These are phyloP conservation scores for Apiospora arundinis DNA, from an alignment of 2,329 filamentous ascomycete species.

Conservation along the genomic window DNA sequence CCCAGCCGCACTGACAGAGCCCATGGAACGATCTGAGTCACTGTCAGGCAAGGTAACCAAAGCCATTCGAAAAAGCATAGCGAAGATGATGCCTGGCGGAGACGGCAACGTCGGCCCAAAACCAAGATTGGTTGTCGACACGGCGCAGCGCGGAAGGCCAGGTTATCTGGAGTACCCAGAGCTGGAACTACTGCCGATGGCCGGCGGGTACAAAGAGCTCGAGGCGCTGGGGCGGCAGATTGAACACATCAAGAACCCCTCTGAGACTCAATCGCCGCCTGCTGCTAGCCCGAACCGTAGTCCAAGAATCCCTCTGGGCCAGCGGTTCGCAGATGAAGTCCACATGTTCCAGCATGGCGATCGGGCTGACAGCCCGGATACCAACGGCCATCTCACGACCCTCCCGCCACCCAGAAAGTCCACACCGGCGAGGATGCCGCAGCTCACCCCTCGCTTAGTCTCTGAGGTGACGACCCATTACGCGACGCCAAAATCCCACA, in stretches of 20 bases:
- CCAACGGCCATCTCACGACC: neutral
- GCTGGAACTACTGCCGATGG: conserved; percentile 42
- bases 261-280: neutral
- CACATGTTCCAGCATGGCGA: conserved; percentile 33
- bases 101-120: neutral
- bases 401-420: neutral
- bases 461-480: conserved; percentile 28
- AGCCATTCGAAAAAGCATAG: conserved; percentile 34
- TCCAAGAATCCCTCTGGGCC: conserved; percentile 30
- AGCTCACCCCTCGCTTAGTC: neutral
- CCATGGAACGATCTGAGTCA: conserved; percentile 27
- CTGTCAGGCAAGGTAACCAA: conserved; percentile 35
- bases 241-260: conserved; percentile 37
- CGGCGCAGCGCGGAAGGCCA: neutral
- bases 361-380: conserved; percentile 19
- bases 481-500: conserved; percentile 28
- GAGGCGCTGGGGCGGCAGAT: conserved; percentile 41
- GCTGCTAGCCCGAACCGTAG: neutral
- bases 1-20: conserved; percentile 8
- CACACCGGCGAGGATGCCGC: neutral
- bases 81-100: conserved; percentile 31
- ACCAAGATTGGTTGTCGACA: neutral
- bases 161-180: conserved; percentile 43
- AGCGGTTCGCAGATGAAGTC: conserved; percentile 36
- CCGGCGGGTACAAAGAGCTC: conserved; percentile 40